phyloP scores from a whole-genome alignment of 176 grass and related monocot species.

The Triticum aestivum region DNA sequence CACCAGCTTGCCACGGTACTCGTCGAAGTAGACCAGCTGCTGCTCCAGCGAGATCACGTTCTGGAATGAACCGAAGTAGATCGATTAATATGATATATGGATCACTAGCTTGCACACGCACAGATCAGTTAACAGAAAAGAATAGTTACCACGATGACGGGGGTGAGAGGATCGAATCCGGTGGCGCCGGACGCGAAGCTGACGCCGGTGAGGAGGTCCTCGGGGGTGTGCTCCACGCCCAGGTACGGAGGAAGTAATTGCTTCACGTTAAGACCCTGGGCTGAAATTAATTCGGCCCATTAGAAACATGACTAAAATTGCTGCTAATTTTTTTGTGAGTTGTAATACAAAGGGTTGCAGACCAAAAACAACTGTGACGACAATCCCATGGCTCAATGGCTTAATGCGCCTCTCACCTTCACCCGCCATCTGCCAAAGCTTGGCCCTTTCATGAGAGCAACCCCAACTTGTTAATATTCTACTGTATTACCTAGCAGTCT shows the following conservation, averaged over 20 bases:
- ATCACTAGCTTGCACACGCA: background rate
- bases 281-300: conserved; percentile 41
- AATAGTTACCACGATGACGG: conserved; percentile 43
- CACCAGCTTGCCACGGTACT: conserved; percentile 67
- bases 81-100: rapidly evolving
- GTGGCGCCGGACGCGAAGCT: conserved; percentile 86
- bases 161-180: conserved; percentile 71
- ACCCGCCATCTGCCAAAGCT: no score
- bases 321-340: no score
- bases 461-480: no score
- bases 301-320: background rate
- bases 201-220: conserved; percentile 68
- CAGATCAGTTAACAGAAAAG: background rate
- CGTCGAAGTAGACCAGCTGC: conserved; percentile 60
- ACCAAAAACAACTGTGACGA: no score
- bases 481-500: no score
- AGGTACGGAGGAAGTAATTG: conserved; percentile 56
- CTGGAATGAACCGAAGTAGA: conserved; percentile 1
- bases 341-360: no score
- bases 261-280: conserved; percentile 55
- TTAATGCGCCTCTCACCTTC: no score
- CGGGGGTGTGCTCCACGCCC: conserved; percentile 27
- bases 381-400: no score
- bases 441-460: no score
- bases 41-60: conserved; percentile 63